Base-by-base conservation (phyloP, 2,329 filamentous ascomycete species). In the Cadophora malorum region DNA sequence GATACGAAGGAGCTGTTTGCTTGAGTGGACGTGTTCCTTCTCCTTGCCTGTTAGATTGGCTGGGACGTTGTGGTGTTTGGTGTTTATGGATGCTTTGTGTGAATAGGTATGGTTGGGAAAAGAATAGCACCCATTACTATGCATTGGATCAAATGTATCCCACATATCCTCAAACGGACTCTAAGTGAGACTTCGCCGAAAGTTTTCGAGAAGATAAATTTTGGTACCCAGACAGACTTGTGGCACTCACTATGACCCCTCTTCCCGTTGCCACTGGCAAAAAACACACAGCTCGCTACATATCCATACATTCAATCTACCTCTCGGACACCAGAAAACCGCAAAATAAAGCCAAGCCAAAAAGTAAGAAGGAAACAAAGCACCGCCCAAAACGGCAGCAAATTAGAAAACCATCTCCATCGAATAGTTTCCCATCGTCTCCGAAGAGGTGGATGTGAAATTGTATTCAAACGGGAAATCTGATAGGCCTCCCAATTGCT, bases 1-100 rank as follows among this genome's bases (percentile, higher is more conserved):
- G 94, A 96, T 80, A 90, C 91, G 72, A 88, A 86, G 78, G 85
- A 89, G 73, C 81, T 96, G 67, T 96, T 96, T 83, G 88, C 89
- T 74, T 95, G 61, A 85, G 56, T 64, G 35, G 23, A 41, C n/a
- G 41, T 16, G 59, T n/a, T 50, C n/a, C 2, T 49, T 21, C 4
- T 21, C 4, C 45, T 49, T 49, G 33, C 28, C 12, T 38, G 31
- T n/a, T 14, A 41, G 35, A 23, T 25, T 8, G 56, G 4, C 16
- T 16, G 56, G 56, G 2, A 28, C 19, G 25, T 14, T 33, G 4
- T 63, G 71, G 69, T 52, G 68, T 73, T 66, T 67, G 69, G 70
- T 65, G 71, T 71, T 69, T 8, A 31, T 60, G 58, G 31, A 45
- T 33, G 49, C 33, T 66, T 28, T 66, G 65, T 63, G 58, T 33